These are phyloP conservation scores for Euphorbia tirucalli DNA, from an alignment of 345 rosid species.

Conservation along the genomic window DNA sequence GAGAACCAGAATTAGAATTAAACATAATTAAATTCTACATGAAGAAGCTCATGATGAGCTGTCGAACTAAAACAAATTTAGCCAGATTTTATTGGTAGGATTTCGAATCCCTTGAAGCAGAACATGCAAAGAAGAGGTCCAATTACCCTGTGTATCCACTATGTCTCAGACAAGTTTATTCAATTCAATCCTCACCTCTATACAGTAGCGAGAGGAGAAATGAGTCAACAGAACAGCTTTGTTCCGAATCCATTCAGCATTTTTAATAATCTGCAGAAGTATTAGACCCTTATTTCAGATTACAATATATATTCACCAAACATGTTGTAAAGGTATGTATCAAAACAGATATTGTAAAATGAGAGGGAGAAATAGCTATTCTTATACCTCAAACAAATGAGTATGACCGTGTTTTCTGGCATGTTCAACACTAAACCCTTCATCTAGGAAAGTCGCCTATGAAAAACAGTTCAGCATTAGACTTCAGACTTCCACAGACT, in stretches of 20 bases:
- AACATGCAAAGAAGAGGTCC: too few species aligned
- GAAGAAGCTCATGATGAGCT: background rate
- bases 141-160: background rate
- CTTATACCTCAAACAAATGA: slow-evolving; percentile 71
- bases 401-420: slow-evolving; percentile 80
- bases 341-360: background rate
- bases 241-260: slow-evolving; percentile 87
- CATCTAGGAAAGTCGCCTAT: slow-evolving; percentile 94
- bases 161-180: background rate
- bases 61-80: background rate
- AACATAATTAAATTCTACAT: background rate
- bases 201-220: slow-evolving; percentile 80
- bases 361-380: slow-evolving; percentile 9
- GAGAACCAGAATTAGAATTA: background rate
- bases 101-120: background rate
- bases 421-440: slow-evolving; percentile 63
- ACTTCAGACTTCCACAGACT: slow-evolving; percentile 9
- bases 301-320: background rate
- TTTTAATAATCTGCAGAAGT: slow-evolving; percentile 64
- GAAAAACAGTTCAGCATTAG: slow-evolving; percentile 17
- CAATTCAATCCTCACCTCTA: slow-evolving; percentile 57
- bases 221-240: slow-evolving; percentile 74
- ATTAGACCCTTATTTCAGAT: background rate
- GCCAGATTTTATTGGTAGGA: background rate
- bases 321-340: slow-evolving; percentile 2